Evolutionary conservation across 2,329 filamentous ascomycete genomes (phyloP), one percentile per base, ranked within the genome.

Genomic region (Juglanconis oblonga): DNA sequence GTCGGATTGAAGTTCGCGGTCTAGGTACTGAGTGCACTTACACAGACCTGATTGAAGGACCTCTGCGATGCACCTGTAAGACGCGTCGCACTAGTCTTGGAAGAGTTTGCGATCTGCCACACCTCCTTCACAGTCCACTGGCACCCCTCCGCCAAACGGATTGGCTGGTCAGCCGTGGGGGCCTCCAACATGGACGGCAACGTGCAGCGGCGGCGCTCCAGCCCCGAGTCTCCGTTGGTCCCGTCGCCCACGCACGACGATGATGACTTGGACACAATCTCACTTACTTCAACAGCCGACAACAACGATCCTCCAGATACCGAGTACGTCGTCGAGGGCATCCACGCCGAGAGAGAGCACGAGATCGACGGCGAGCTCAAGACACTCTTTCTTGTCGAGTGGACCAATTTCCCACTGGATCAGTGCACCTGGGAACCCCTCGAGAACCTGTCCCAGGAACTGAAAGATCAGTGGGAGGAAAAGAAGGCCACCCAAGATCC

Each of bases 321-420:
- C 13, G 80, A 83, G 62, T 87, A 81, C 67, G 72, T 76, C 3
- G 80, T 88, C 6, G 81, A 87, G 48, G 72, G 73, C 14, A 77
- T 89, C 38, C 70, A 85, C 17, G 76, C 77, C 1, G 79, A 87
- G 66, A 72, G 32, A 72, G 13, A 63, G 65, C 1, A 62, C 70
- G 8, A 57, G 36, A 32, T 68, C 4, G 64, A 74, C 4, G 72
- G 72, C 5, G 67, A 69, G 14, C 71, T 67, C 33, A 66, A 74
- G 31, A 35, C 40, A 8, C 14, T n/a, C 8, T 91, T 85, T 67
- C 78, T 92, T 1, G 81, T 90, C 29, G 80, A 83, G 61, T 92
- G 88, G 89, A 74, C 77, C 32, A 80, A 76, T 2, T 92, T 87
- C 67, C 75, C 78, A 1, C 63, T 86, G 5, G 70, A 83, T n/a